A percentile compares a stretch with the other conserved stretches of the same genome.
These are phyloP conservation scores for Kalmusia sp. DNA, from an alignment of 2,329 filamentous ascomycete genomes.

Conservation along the genomic window DNA sequence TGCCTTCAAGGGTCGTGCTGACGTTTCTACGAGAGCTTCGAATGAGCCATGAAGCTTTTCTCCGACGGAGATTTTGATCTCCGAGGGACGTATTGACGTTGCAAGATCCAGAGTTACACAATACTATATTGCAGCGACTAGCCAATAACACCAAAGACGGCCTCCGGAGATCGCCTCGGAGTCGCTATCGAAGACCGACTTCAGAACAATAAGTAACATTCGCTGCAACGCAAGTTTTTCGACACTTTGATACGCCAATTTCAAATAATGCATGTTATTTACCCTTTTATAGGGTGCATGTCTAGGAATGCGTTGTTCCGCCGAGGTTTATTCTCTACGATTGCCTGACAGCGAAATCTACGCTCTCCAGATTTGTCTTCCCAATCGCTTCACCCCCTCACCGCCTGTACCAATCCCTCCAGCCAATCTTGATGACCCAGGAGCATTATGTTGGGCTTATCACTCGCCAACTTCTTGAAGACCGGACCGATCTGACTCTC, in stretches of 20 bases:
- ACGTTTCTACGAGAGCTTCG: no score
- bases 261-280: background rate
- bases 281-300: background rate
- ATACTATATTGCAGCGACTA: background rate
- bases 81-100: background rate
- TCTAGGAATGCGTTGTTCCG: no score
- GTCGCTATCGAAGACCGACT: background rate
- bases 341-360: slow-evolving; percentile 18
- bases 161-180: background rate
- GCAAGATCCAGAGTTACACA: no score
- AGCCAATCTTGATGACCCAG: slow-evolving; percentile 48
- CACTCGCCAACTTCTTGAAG: slow-evolving; percentile 29
- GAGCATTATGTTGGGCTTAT: slow-evolving; percentile 46
- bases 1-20: no score
- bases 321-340: background rate
- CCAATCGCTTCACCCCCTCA: slow-evolving; percentile 22
- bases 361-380: slow-evolving; percentile 28
- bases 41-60: background rate
- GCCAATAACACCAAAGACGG: background rate
- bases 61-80: background rate
- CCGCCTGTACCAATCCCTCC: slow-evolving; percentile 40
- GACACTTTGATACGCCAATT: background rate
- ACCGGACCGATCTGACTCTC: slow-evolving; percentile 44
- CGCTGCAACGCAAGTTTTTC: no score
- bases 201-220: no score